These are phyloP conservation scores for Sinapis alba DNA, from an alignment of 441 rosid genomes.

Conservation along the genomic window DNA sequence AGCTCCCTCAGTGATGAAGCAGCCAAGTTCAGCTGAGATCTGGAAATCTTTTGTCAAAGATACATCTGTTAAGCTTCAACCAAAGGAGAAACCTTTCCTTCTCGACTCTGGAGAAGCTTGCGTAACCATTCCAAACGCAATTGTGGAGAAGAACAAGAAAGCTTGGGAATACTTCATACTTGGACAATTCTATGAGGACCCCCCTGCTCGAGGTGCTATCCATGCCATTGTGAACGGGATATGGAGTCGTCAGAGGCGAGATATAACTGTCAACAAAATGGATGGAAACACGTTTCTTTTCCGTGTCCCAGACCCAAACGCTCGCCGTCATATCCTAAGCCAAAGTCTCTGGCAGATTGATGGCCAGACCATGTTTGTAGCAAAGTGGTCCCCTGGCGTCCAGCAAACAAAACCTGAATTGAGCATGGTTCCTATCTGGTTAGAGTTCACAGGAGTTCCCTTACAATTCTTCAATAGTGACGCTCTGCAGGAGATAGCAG, in stretches of 20 bases:
- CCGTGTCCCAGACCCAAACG: neutral
- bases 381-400: neutral
- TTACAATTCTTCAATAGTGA: neutral
- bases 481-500: neutral
- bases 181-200: neutral
- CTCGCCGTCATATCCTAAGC: neutral
- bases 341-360: neutral
- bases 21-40: neutral
- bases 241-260: neutral
- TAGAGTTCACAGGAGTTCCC: neutral
- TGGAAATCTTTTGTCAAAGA: neutral
- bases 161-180: neutral
- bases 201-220: neutral
- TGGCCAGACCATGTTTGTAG: neutral
- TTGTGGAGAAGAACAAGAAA: neutral
- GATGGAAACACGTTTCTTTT: neutral
- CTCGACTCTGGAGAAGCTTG: neutral
- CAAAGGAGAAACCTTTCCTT: neutral
- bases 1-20: too few species aligned
- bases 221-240: neutral
- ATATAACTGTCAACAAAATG: neutral
- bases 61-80: neutral
- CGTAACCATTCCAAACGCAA: neutral
- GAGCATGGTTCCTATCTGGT: neutral
- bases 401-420: neutral